phyloP scores from a whole-genome alignment of 2,329 filamentous ascomycete genomes.

The Fusarium zealandicum region DNA sequence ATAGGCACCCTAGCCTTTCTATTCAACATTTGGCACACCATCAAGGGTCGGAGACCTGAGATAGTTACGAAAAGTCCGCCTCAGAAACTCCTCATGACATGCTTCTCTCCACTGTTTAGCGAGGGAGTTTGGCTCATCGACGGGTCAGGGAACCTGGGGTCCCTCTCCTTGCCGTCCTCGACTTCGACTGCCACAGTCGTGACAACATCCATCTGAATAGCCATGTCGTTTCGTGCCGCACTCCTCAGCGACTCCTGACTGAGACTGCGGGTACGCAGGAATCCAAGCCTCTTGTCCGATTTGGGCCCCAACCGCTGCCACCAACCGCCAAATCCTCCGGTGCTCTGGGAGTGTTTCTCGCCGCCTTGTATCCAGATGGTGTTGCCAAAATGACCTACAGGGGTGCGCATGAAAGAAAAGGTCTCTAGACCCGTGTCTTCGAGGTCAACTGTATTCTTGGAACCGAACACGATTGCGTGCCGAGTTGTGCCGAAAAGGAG shows the following conservation, averaged over 20 bases:
- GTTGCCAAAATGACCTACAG: slow-evolving; percentile 50
- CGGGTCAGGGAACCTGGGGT: slow-evolving; percentile 31
- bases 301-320: slow-evolving; percentile 32
- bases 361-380: slow-evolving; percentile 47
- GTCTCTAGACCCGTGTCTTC: slow-evolving; percentile 59
- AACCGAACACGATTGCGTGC: slow-evolving; percentile 57
- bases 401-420: slow-evolving; percentile 57
- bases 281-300: slow-evolving; percentile 1
- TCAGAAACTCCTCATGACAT: slow-evolving; percentile 8
- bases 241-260: slow-evolving; percentile 45
- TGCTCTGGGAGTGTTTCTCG: slow-evolving; percentile 1
- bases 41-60: not conserved
- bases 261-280: slow-evolving; percentile 18
- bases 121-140: slow-evolving; percentile 35
- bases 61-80: not conserved
- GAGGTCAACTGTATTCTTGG: slow-evolving; percentile 43
- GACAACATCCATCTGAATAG: slow-evolving; percentile 53
- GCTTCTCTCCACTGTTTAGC: slow-evolving; percentile 29
- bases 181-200: slow-evolving; percentile 50
- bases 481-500: slow-evolving; percentile 60
- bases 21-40: slow-evolving; percentile 2
- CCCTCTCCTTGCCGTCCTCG: slow-evolving; percentile 37
- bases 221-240: slow-evolving; percentile 28
- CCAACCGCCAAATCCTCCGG: slow-evolving; percentile 35
- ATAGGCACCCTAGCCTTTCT: not conserved